phyloP scores from a whole-genome alignment of 768 basidiomycete species.

The Leucosporidium scottii region DNA sequence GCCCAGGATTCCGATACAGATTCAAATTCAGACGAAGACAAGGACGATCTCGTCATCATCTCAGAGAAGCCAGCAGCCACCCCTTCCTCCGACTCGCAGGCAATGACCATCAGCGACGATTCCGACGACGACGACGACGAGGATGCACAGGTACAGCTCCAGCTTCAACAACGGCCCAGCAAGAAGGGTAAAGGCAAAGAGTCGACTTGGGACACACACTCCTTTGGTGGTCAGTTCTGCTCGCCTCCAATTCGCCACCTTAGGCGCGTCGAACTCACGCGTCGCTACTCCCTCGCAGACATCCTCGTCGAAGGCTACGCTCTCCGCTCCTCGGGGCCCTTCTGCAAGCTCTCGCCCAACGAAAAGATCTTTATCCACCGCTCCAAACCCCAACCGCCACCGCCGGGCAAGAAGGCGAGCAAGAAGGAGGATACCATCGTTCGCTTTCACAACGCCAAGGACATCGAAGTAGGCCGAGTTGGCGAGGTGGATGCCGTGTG shows the following conservation, averaged over 20 bases:
- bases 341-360: slow-evolving; percentile 12
- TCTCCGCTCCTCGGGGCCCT: neutral
- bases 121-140: neutral
- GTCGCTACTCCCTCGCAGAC: neutral
- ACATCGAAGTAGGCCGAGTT: slow-evolving; percentile 66
- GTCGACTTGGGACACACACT: neutral
- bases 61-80: too few species aligned
- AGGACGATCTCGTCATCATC: too few species aligned
- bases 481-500: slow-evolving; percentile 63
- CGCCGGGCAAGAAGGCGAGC: slow-evolving; percentile 1
- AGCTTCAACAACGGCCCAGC: neutral
- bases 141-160: neutral
- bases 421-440: slow-evolving; percentile 32
- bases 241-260: too few species aligned
- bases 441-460: slow-evolving; percentile 19
- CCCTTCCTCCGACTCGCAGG: neutral
- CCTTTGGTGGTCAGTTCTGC: slow-evolving; percentile 16
- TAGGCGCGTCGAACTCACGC: neutral
- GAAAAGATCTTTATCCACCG: slow-evolving; percentile 13
- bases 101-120: neutral
- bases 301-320: slow-evolving; percentile 5
- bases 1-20: too few species aligned
- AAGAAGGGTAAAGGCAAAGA: neutral
- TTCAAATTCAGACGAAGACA: too few species aligned
- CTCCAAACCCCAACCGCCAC: neutral